Percentiles rank a stretch among this genome's conserved stretches.
Conservation (phyloP, 1,284 basidiomycete species). For the Irpex sp. region DNA sequence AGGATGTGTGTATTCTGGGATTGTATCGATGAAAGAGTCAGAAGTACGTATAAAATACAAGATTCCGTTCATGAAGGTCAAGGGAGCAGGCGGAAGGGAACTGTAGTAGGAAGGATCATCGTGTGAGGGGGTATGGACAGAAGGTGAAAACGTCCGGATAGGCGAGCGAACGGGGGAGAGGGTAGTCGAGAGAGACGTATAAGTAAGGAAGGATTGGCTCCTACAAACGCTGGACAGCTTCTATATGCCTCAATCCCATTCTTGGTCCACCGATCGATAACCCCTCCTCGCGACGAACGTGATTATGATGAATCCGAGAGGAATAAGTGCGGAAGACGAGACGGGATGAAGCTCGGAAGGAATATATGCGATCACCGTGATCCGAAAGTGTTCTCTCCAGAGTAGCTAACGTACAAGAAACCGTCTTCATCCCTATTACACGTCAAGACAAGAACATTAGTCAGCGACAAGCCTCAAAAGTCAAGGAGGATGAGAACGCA, state of each 20-base stretch:
- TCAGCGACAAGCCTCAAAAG: slow-evolving; percentile 1
- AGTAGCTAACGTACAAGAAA: slow-evolving; percentile 95
- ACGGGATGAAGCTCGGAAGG: background rate
- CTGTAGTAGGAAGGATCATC: slow-evolving; percentile 4
- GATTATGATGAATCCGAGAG: background rate
- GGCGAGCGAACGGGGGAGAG: no score
- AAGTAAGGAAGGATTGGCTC: background rate
- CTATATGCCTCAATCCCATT: background rate
- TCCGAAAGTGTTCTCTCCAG: slow-evolving; percentile 95
- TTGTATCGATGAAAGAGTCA: slow-evolving; percentile 8
- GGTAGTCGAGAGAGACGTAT: no score
- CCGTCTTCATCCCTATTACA: slow-evolving; percentile 84
- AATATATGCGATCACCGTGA: slow-evolving; percentile 12
- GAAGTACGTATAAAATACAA: slow-evolving; percentile 22
- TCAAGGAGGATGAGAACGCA: slow-evolving; percentile 36
- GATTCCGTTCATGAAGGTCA: slow-evolving; percentile 12
- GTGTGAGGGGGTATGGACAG: background rate
- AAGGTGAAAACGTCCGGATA: no score
- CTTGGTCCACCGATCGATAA: background rate
- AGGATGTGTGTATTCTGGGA: background rate
- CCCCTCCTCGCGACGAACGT: background rate
- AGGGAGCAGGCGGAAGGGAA: slow-evolving; percentile 15
- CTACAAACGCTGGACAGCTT: background rate
- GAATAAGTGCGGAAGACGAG: background rate
- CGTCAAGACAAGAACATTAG: background rate